Conservation (phyloP, 345 rosid genomes). For the Pistacia atlantica region DNA sequence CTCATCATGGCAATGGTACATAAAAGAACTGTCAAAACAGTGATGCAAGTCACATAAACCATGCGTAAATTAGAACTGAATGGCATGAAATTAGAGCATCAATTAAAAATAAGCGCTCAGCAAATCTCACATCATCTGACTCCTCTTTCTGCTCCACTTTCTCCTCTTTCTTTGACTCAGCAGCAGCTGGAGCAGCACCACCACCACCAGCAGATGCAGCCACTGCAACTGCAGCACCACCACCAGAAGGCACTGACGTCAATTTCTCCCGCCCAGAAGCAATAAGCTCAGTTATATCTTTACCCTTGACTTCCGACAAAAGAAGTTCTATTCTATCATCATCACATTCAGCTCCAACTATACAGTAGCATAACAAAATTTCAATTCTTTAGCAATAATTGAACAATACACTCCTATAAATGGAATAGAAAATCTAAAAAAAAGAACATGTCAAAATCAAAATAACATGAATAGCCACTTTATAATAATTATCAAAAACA, state of each 20-base stretch:
- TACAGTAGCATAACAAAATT: background rate
- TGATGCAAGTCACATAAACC: background rate
- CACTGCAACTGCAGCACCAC: conserved; percentile 50
- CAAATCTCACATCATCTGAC: conserved; percentile 67
- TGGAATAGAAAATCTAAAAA: background rate
- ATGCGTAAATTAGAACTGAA: background rate
- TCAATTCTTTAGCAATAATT: background rate
- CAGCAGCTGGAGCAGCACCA: conserved; percentile 50
- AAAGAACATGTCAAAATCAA: background rate
- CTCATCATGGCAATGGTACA: background rate
- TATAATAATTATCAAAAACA: background rate
- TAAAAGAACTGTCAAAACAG: background rate
- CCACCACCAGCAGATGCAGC: conserved; percentile 43
- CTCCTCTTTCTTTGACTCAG: conserved; percentile 77
- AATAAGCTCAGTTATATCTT: conserved; percentile 74
- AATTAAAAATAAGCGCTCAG: background rate
- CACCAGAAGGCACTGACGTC: conserved; percentile 73
- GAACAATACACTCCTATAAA: background rate
- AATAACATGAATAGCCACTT: background rate
- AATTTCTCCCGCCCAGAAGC: conserved; percentile 85
- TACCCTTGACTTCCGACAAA: conserved; percentile 62
- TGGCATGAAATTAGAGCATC: background rate
- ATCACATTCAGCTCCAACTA: conserved; percentile 77
- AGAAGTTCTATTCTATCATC: conserved; percentile 63
- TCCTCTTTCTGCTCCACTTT: conserved; percentile 81